Evolutionary conservation across 768 basidiomycete species (phyloP).

Genomic region (Calvatia gigantea): DNA sequence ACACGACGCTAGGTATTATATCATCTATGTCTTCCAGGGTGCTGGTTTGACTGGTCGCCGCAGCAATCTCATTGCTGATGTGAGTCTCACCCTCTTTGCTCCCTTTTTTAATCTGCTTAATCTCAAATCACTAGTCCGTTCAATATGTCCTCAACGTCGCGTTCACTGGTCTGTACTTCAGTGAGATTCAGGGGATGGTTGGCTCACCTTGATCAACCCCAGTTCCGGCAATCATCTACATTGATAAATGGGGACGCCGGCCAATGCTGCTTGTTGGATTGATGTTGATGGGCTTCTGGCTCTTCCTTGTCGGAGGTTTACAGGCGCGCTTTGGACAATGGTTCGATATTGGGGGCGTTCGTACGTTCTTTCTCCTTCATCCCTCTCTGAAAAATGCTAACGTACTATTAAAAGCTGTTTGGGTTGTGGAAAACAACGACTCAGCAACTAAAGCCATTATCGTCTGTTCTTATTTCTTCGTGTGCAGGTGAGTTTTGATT

Average conservation of each 20-base stretch:
- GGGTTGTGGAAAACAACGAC: conserved; percentile 55
- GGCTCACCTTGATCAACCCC: conserved; percentile 26
- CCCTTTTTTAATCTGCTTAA: neutral
- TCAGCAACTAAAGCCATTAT: conserved; percentile 67
- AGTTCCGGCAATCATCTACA: conserved; percentile 55
- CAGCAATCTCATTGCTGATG: conserved; percentile 68
- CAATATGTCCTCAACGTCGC: conserved; percentile 56
- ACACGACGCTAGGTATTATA: conserved; percentile 43
- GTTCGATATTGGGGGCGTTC: conserved; percentile 39
- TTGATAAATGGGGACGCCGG: conserved; percentile 77
- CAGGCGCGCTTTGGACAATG: conserved; percentile 67
- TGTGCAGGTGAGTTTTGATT: conserved; percentile 52
- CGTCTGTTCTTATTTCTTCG: conserved; percentile 74
- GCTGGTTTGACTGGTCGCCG: conserved; percentile 74
- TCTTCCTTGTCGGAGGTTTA: conserved; percentile 74
- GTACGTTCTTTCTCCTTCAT: conserved; percentile 20
- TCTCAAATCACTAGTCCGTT: conserved; percentile 45
- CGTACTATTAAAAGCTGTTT: conserved; percentile 23
- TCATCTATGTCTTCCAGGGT: conserved; percentile 71
- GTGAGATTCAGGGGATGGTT: conserved; percentile 37
- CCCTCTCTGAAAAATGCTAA: neutral
- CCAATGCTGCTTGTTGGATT: conserved; percentile 70
- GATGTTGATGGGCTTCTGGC: conserved; percentile 70
- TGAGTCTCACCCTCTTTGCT: conserved; percentile 18
- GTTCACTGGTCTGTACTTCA: conserved; percentile 32